Conservation (phyloP, 192 early-diverging fungal species). For the Coemansia sp. region DNA sequence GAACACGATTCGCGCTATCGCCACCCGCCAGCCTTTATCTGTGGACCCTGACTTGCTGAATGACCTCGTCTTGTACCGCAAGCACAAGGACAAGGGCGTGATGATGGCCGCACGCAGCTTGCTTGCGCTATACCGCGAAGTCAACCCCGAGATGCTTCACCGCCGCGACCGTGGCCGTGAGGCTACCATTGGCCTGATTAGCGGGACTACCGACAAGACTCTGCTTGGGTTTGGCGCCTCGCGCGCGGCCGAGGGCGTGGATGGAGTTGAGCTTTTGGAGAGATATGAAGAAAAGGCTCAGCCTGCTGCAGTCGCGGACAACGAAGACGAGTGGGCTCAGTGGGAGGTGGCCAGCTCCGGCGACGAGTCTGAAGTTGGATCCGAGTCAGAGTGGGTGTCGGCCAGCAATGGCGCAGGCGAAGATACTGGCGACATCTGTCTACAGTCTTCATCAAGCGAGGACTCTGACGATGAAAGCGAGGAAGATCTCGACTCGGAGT, state of each 20-base stretch:
- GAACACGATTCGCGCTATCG: constrained; percentile 89
- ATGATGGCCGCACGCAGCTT: constrained; percentile 92
- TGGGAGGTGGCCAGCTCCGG: constrained; percentile 25
- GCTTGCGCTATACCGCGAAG: constrained; percentile 90
- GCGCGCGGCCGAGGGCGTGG: constrained; percentile 68
- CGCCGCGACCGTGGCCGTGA: constrained; percentile 93
- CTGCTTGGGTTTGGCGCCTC: constrained; percentile 74
- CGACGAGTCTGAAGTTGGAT: constrained; percentile 17
- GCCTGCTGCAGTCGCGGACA: background rate
- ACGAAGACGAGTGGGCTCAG: constrained; percentile 24
- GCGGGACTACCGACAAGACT: constrained; percentile 58
- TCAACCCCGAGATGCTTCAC: constrained; percentile 93
- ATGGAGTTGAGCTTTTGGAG: constrained; percentile 80
- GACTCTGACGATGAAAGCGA: constrained; percentile 33
- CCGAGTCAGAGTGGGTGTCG: constrained; percentile 39
- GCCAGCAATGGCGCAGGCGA: constrained; percentile 39
- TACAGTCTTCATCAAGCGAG: constrained; percentile 7
- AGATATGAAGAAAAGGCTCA: constrained; percentile 36
- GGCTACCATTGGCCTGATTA: constrained; percentile 72
- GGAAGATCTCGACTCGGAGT: constrained; percentile 45
- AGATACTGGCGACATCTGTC: constrained; percentile 19
- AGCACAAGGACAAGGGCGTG: constrained; percentile 92
- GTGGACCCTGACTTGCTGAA: constrained; percentile 85
- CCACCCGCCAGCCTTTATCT: constrained; percentile 86
- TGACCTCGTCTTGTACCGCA: constrained; percentile 90